A percentile compares a stretch with the other conserved stretches of the same genome.
These are phyloP conservation scores for Colletotrichum australisinense DNA, from an alignment of 2,329 filamentous ascomycete species.

Conservation along the genomic window DNA sequence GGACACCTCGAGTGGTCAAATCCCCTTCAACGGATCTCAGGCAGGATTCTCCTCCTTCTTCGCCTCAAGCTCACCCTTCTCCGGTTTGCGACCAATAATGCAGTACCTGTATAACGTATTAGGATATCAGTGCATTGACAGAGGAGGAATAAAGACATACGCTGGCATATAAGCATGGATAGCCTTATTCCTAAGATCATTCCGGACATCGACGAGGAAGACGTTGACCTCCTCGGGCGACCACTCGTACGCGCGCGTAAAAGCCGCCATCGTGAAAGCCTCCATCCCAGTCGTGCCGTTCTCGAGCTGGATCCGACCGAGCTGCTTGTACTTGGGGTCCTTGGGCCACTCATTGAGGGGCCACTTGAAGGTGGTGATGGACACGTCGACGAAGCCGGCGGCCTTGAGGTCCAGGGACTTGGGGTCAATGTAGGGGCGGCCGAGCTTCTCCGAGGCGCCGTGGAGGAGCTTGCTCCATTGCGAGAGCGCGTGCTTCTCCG, in stretches of 20 bases:
- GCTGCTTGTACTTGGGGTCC: constrained; percentile 51
- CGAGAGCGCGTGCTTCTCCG: constrained; percentile 45
- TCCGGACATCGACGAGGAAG: too few species aligned
- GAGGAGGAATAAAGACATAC: too few species aligned
- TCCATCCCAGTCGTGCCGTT: constrained; percentile 45
- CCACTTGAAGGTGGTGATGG: constrained; percentile 62
- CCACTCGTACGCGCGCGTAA: constrained; percentile 50
- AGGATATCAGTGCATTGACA: too few species aligned
- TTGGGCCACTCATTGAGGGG: constrained; percentile 66
- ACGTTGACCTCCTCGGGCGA: constrained; percentile 35
- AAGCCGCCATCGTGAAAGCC: constrained; percentile 47
- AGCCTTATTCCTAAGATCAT: too few species aligned
- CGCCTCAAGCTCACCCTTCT: too few species aligned
- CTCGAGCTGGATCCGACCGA: constrained; percentile 48
- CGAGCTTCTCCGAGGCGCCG: constrained; percentile 21
- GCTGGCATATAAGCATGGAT: too few species aligned
- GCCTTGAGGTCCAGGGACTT: constrained; percentile 46
- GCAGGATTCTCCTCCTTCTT: too few species aligned
- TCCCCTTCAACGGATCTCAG: too few species aligned
- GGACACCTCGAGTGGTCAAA: too few species aligned
- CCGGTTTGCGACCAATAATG: too few species aligned
- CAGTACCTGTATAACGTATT: too few species aligned
- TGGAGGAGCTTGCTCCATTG: constrained; percentile 38
- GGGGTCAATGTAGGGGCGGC: constrained; percentile 29
- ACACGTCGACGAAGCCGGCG: constrained; percentile 66